Conservation (phyloP, 176 grass and related monocot species). For the Pharus latifolius region DNA sequence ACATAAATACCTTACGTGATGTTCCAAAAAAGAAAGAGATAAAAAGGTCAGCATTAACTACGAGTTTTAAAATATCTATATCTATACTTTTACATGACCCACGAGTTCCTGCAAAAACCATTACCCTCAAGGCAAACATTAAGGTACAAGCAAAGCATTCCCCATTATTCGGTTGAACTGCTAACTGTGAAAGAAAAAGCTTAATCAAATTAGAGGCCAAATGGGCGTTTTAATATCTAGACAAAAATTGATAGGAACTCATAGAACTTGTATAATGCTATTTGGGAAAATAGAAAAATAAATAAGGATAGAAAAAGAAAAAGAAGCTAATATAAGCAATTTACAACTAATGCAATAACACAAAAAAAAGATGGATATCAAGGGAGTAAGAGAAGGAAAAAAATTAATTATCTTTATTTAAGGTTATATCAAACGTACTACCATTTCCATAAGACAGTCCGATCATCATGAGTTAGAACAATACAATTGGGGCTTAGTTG, state of each 20-base stretch:
- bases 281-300: background rate
- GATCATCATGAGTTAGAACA: too few species aligned
- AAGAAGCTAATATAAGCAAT: background rate
- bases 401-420: too few species aligned
- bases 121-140: background rate
- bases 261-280: background rate
- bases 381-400: too few species aligned
- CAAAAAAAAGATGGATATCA: too few species aligned
- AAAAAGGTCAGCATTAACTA: too few species aligned
- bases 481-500: too few species aligned
- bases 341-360: background rate
- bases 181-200: background rate
- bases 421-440: too few species aligned
- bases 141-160: background rate
- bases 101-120: background rate
- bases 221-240: background rate
- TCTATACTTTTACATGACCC: too few species aligned
- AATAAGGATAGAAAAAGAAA: background rate
- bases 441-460: too few species aligned
- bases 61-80: too few species aligned
- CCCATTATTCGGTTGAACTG: background rate
- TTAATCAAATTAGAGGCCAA: background rate
- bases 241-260: background rate
- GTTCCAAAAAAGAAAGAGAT: background rate
- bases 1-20: constrained; percentile 21